Percentiles rank a stretch among this genome's conserved stretches.
Evolutionary conservation across 2,329 filamentous ascomycete species (phyloP).

Genomic region (Corniculantispora saksenae): DNA sequence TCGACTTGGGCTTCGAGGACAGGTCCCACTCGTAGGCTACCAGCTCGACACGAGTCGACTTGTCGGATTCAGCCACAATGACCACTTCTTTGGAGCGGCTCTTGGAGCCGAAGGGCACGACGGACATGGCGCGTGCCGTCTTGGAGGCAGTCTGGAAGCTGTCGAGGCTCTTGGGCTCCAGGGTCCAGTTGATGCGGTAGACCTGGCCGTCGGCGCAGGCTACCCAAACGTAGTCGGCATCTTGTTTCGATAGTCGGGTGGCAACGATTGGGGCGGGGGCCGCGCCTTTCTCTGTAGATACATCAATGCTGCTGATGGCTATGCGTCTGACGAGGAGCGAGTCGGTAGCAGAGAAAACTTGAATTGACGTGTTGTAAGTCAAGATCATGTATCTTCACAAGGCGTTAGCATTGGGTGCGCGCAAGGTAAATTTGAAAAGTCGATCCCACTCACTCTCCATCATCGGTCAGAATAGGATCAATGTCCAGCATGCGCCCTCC

Average conservation of each 20-base stretch:
- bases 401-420: conserved; percentile 26
- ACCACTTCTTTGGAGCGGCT: conserved; percentile 46
- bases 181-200: conserved; percentile 61
- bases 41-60: conserved; percentile 38
- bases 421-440: conserved; percentile 10
- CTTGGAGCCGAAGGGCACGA: conserved; percentile 37
- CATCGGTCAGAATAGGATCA: conserved; percentile 61
- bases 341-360: conserved; percentile 78
- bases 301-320: conserved; percentile 42
- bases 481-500: conserved; percentile 66
- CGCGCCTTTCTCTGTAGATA: conserved; percentile 27
- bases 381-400: conserved; percentile 70
- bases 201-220: conserved; percentile 59
- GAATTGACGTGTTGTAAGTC: conserved; percentile 71
- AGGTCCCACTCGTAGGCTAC: conserved; percentile 46
- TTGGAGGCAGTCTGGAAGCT: conserved; percentile 45
- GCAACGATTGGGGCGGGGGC: conserved; percentile 41
- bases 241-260: conserved; percentile 40
- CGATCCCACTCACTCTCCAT: conserved; percentile 56
- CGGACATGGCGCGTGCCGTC: conserved; percentile 47
- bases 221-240: conserved; percentile 57
- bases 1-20: conserved; percentile 32
- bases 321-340: conserved; percentile 80
- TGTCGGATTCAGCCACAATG: conserved; percentile 47
- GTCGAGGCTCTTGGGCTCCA: conserved; percentile 42